A percentile compares a stretch with the other conserved stretches of the same genome.
phyloP scores from a whole-genome alignment of 495 filamentous ascomycete genomes.

The Aspergillus leporis region DNA sequence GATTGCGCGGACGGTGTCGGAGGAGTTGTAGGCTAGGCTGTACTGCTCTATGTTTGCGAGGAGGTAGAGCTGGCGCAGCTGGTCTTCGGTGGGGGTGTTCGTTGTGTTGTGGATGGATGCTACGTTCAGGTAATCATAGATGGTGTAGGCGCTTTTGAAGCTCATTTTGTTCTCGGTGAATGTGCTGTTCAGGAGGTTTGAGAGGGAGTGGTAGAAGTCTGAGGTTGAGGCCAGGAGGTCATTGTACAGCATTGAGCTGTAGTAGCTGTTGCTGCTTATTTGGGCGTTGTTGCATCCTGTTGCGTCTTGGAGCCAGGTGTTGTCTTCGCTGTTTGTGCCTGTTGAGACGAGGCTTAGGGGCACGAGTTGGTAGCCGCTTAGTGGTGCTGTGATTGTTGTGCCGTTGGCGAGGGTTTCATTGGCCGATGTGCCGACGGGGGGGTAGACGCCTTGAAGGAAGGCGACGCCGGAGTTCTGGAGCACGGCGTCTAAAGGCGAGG shows the following conservation, averaged over 20 bases:
- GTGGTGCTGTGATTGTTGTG: constrained; percentile 49
- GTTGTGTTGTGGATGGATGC: constrained; percentile 54
- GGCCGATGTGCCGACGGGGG: constrained; percentile 48
- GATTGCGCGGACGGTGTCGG: constrained; percentile 49
- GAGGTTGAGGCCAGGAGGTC: constrained; percentile 52
- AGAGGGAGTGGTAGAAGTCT: constrained; percentile 63
- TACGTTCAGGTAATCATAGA: constrained; percentile 58
- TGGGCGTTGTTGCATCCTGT: constrained; percentile 62
- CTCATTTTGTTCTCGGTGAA: constrained; percentile 53
- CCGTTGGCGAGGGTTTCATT: constrained; percentile 53
- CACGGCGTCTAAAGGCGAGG: constrained; percentile 59
- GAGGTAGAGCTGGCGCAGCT: constrained; percentile 38
- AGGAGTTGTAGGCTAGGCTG: constrained; percentile 52
- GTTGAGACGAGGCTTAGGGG: constrained; percentile 44
- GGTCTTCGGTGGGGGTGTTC: constrained; percentile 29
- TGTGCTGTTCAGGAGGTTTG: constrained; percentile 60
- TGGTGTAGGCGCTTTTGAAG: constrained; percentile 73
- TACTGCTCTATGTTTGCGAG: constrained; percentile 54
- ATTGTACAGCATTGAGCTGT: constrained; percentile 59
- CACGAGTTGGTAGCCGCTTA: constrained; percentile 64
- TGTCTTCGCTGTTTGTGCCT: constrained; percentile 53
- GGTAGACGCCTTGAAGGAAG: constrained; percentile 66
- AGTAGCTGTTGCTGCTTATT: constrained; percentile 72
- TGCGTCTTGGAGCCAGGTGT: constrained; percentile 58
- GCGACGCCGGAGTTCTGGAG: constrained; percentile 58